phyloP scores from a whole-genome alignment of 2,329 filamentous ascomycete genomes.

The Aspergillus tamarii region DNA sequence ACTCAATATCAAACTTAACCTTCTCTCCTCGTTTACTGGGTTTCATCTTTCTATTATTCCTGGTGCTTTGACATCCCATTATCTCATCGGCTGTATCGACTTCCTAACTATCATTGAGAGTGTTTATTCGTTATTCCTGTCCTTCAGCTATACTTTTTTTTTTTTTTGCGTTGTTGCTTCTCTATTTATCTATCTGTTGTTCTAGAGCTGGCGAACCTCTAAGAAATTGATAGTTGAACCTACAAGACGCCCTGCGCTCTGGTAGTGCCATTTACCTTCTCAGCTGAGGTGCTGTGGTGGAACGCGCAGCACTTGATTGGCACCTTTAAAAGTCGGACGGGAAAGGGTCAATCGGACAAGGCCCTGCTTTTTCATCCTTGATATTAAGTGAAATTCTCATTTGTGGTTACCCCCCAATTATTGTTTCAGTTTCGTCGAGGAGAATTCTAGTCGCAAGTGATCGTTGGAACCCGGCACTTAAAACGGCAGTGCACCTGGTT shows the following conservation, averaged over 20 bases:
- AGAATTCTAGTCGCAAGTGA: constrained; percentile 1
- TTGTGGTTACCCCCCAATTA: background rate
- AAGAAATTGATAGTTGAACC: background rate
- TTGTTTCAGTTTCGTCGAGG: background rate
- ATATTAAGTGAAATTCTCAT: background rate
- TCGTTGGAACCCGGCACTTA: background rate
- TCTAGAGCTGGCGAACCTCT: background rate
- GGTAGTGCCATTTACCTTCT: background rate
- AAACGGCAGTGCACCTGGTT: background rate
- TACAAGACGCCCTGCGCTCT: background rate
- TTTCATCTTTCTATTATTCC: background rate
- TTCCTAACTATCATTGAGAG: background rate
- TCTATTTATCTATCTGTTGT: background rate
- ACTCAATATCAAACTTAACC: constrained; percentile 4
- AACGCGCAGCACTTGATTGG: background rate
- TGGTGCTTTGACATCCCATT: background rate
- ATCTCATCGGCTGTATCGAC: background rate
- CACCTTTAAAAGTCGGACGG: background rate
- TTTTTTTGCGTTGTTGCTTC: background rate
- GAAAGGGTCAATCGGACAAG: background rate
- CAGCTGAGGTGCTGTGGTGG: background rate
- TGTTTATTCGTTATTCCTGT: background rate
- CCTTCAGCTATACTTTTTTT: background rate
- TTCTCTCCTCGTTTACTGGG: background rate
- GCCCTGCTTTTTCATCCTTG: background rate